These are phyloP conservation scores for Solanum chacoense DNA, from an alignment of 305 asterid species.

Conservation along the genomic window DNA sequence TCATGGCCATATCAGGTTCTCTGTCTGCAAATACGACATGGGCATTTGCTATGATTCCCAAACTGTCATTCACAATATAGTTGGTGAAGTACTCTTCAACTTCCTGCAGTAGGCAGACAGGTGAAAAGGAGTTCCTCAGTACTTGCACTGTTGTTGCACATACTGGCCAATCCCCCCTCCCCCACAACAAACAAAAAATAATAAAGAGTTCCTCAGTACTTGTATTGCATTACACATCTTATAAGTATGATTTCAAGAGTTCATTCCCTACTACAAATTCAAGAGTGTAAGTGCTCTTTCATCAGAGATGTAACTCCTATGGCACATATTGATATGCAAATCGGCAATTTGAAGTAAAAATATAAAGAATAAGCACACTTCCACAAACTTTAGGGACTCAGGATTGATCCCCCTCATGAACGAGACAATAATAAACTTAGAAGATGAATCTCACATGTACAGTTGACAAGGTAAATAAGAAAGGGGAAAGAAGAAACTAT, in stretches of 20 bases:
- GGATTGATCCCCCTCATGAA: background rate
- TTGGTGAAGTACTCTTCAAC: constrained; percentile 76
- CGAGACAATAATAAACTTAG: background rate
- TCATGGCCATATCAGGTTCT: constrained; percentile 38
- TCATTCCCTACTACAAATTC: background rate
- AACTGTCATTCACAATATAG: constrained; percentile 72
- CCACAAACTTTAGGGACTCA: background rate
- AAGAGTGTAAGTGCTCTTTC: background rate
- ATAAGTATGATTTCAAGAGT: background rate
- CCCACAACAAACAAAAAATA: background rate
- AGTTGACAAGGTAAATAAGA: background rate
- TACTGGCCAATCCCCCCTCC: background rate
- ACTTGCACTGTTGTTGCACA: background rate
- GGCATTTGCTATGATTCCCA: constrained; percentile 80
- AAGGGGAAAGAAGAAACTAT: background rate
- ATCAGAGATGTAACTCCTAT: background rate
- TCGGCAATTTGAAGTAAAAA: background rate
- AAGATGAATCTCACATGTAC: background rate
- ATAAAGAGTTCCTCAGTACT: background rate
- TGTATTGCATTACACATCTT: background rate
- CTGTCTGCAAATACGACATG: constrained; percentile 82
- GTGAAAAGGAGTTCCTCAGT: background rate
- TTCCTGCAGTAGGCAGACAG: constrained; percentile 38
- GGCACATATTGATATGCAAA: background rate
- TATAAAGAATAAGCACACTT: background rate